phyloP scores from a whole-genome alignment of 179 eudicot species.

The Silene coronaria region DNA sequence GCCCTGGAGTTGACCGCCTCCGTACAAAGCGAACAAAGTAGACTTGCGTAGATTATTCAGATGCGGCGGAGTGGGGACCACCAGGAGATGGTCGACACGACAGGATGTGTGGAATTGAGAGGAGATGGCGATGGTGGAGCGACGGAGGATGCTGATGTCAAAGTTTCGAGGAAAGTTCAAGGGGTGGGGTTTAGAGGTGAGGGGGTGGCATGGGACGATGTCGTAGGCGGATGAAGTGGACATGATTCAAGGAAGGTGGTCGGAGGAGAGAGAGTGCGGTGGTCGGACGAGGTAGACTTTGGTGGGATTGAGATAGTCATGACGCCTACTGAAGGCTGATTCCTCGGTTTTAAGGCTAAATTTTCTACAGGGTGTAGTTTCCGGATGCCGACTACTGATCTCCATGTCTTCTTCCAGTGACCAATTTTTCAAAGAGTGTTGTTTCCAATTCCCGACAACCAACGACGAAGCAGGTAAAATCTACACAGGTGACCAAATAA shows the following conservation, averaged over 20 bases:
- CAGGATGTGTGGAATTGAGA: neutral
- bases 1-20: neutral
- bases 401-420: neutral
- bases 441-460: too few relatives aligned
- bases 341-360: neutral
- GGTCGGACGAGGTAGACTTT: slow-evolving; percentile 11
- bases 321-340: neutral
- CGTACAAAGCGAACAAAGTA: neutral
- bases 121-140: neutral
- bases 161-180: neutral
- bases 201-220: neutral
- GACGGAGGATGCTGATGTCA: neutral
- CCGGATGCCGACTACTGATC: neutral
- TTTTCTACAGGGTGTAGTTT: neutral
- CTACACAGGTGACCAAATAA: too few relatives aligned
- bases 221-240: neutral
- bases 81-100: neutral
- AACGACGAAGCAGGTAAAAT: too few relatives aligned
- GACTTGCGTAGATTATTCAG: too few relatives aligned
- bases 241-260: neutral
- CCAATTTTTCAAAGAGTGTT: too few relatives aligned
- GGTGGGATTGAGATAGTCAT: neutral
- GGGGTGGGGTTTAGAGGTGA: neutral
- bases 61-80: neutral
- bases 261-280: neutral